A percentile compares a stretch with the other conserved stretches of the same genome.
phyloP scores from a whole-genome alignment of 1,139 yeast species.

The Meyerozyma sp. region DNA sequence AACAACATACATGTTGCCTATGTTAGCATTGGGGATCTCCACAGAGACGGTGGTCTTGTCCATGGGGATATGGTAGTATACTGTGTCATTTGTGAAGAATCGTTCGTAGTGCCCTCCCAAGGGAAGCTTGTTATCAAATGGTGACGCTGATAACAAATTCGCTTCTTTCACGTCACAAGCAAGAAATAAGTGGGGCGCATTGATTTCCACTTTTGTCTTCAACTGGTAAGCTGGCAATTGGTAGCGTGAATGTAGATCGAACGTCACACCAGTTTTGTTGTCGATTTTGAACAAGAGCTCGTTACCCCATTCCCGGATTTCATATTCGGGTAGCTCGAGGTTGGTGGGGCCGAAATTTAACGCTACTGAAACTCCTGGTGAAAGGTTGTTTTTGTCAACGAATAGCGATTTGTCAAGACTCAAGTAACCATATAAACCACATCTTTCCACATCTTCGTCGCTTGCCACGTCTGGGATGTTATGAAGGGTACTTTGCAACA shows the following conservation, averaged over 20 bases:
- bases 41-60: neutral
- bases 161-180: slow-evolving; percentile 13
- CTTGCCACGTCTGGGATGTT: slow-evolving; percentile 8
- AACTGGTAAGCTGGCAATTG: neutral
- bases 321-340: slow-evolving; percentile 41
- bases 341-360: slow-evolving; percentile 31
- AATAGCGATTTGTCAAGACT: slow-evolving; percentile 31
- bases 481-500: slow-evolving; percentile 12
- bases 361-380: slow-evolving; percentile 18
- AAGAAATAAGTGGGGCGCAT: neutral
- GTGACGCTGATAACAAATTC: slow-evolving; percentile 26
- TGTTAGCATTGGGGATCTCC: neutral
- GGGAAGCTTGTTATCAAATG: slow-evolving; percentile 27
- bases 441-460: slow-evolving; percentile 22
- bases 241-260: slow-evolving; percentile 11
- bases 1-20: neutral
- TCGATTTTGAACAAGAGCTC: slow-evolving; percentile 30
- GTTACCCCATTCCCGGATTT: slow-evolving; percentile 36
- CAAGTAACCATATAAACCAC: slow-evolving; percentile 31
- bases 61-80: slow-evolving; percentile 26
- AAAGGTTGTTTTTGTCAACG: slow-evolving; percentile 34
- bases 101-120: slow-evolving; percentile 34
- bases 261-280: slow-evolving; percentile 2
- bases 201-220: neutral
- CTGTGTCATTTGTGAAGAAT: slow-evolving; percentile 38